Evolutionary conservation across 306 rosid genomes (phyloP).

Genomic region (Quercus parvula): DNA sequence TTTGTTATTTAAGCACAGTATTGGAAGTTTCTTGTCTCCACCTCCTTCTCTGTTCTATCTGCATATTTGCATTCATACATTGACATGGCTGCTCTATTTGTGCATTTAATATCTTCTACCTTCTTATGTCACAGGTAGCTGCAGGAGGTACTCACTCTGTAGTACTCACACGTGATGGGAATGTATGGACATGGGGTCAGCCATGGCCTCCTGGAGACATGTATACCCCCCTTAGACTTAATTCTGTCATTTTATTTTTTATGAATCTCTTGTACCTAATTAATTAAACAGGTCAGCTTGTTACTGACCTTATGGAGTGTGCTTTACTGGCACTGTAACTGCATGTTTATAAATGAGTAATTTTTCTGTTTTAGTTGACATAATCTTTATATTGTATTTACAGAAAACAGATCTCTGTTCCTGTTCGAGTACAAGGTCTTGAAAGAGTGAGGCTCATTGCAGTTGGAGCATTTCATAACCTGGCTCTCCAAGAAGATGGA

Average conservation of each 20-base stretch:
- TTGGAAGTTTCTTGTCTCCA: neutral
- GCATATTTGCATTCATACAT: neutral
- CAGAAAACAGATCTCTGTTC: slow-evolving; percentile 91
- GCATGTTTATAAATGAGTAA: slow-evolving; percentile 9
- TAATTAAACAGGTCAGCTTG: neutral
- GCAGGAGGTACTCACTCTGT: slow-evolving; percentile 99
- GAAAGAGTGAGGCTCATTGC: slow-evolving; percentile 85
- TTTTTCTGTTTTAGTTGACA: slow-evolving; percentile 11
- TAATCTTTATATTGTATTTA: slow-evolving; percentile 8
- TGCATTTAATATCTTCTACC: neutral
- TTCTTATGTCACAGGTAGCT: slow-evolving; percentile 64
- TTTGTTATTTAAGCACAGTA: neutral
- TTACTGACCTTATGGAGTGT: neutral
- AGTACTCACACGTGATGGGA: slow-evolving; percentile 93
- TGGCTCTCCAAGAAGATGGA: slow-evolving; percentile 96
- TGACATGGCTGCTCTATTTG: slow-evolving; percentile 4
- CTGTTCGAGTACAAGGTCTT: slow-evolving; percentile 97
- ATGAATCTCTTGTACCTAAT: neutral
- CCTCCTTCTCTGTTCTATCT: slow-evolving; percentile 3
- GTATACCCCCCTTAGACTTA: slow-evolving; percentile 39
- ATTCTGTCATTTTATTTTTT: neutral
- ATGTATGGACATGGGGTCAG: slow-evolving; percentile 99
- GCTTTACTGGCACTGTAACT: neutral
- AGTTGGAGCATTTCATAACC: slow-evolving; percentile 97
- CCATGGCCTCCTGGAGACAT: slow-evolving; percentile 99